phyloP scores from a whole-genome alignment of 768 basidiomycete species.

The Collybiopsis luxurians region DNA sequence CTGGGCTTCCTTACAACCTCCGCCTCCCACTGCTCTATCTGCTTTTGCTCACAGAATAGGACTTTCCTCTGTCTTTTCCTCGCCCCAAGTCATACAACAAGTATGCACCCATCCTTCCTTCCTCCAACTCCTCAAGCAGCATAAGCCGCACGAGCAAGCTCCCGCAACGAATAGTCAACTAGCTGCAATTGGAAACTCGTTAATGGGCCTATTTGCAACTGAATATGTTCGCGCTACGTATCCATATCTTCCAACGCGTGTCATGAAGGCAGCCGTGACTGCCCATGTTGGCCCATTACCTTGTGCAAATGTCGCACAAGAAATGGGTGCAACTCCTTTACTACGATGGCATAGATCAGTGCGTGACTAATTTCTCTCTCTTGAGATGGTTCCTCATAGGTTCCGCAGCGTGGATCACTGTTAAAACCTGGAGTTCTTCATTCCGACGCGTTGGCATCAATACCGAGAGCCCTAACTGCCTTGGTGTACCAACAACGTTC shows the following conservation, averaged over 20 bases:
- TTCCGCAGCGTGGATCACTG: conserved; percentile 42
- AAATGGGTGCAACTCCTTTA: conserved; percentile 76
- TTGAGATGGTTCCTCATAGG: conserved; percentile 3
- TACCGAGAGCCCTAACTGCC: conserved; percentile 84
- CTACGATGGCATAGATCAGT: conserved; percentile 82
- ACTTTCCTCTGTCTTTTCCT: conserved; percentile 53
- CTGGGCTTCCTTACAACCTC: conserved; percentile 73
- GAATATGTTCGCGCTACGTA: conserved; percentile 80
- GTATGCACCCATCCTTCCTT: conserved; percentile 82
- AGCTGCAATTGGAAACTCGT: conserved; percentile 75
- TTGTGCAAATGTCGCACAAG: conserved; percentile 81
- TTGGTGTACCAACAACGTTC: conserved; percentile 88
- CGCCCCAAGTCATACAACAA: conserved; percentile 58
- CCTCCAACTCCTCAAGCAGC: conserved; percentile 48
- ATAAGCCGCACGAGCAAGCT: conserved; percentile 50
- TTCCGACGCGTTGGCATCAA: conserved; percentile 85
- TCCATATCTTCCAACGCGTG: conserved; percentile 89
- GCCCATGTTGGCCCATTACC: conserved; percentile 87
- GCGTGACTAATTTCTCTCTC: conserved; percentile 23
- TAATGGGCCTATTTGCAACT: conserved; percentile 87
- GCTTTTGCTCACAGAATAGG: conserved; percentile 80
- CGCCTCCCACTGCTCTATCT: conserved; percentile 65
- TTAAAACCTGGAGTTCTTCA: conserved; percentile 56
- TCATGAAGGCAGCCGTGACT: conserved; percentile 87
- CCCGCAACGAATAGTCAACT: conserved; percentile 76